Evolutionary conservation across 2,329 filamentous ascomycete genomes (phyloP).

Genomic region (Apiospora marii): DNA sequence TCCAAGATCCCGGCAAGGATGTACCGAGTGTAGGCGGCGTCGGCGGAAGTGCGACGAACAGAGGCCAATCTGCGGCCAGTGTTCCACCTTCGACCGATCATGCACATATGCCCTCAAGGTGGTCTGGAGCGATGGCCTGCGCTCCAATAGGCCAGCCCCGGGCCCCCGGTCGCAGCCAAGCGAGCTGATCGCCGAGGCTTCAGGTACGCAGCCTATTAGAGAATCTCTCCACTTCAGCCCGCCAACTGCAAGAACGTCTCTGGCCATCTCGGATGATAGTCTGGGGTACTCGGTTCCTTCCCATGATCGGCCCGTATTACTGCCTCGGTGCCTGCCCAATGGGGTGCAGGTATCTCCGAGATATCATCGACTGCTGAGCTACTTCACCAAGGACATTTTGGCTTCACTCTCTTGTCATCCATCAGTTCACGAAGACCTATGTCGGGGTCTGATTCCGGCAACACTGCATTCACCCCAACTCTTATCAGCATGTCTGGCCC

Average conservation of each 20-base stretch:
- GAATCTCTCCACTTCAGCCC: neutral
- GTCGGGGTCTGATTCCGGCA: slow-evolving; percentile 32
- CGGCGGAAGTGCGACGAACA: slow-evolving; percentile 36
- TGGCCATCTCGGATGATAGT: too few relatives aligned
- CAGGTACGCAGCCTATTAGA: too few relatives aligned
- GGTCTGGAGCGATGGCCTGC: slow-evolving; percentile 28
- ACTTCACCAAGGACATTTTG: slow-evolving; percentile 34
- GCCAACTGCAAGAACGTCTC: neutral
- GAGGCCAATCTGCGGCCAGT: slow-evolving; percentile 33
- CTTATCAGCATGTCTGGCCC: slow-evolving; percentile 34
- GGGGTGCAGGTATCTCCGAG: slow-evolving; percentile 32
- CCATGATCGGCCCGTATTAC: neutral
- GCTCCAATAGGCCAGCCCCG: neutral
- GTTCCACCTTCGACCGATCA: slow-evolving; percentile 28
- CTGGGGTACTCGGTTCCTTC: neutral
- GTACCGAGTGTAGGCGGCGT: slow-evolving; percentile 35
- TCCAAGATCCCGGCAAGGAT: slow-evolving; percentile 34
- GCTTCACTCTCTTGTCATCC: slow-evolving; percentile 36
- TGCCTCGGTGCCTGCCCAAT: slow-evolving; percentile 32
- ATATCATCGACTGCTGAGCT: slow-evolving; percentile 33
- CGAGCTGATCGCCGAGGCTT: neutral
- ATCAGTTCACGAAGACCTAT: slow-evolving; percentile 34
- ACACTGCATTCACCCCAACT: slow-evolving; percentile 35
- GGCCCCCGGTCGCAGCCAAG: neutral
- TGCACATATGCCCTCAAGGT: slow-evolving; percentile 33